Evolutionary conservation across 2,329 filamentous ascomycete species (phyloP).

Genomic region (Diaporthe ampelina): DNA sequence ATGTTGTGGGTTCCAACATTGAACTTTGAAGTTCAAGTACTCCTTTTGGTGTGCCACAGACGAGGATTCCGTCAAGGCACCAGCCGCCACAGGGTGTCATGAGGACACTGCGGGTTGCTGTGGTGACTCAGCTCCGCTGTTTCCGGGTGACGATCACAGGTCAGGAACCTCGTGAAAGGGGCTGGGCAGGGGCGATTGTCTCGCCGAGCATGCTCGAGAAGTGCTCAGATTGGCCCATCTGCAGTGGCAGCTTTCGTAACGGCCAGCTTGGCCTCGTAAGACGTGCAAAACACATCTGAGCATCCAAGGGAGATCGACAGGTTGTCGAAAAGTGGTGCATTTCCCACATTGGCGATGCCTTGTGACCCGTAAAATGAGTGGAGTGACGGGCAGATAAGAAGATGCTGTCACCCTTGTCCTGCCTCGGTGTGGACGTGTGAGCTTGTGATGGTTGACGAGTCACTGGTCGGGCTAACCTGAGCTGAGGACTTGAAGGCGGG

Average conservation of each 20-base stretch:
- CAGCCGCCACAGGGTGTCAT: neutral
- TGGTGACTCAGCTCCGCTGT: constrained; percentile 25
- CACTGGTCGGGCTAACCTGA: neutral
- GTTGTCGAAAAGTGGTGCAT: neutral
- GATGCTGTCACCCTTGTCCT: neutral
- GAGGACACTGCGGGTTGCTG: neutral
- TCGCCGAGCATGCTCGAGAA: neutral
- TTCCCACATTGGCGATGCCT: neutral
- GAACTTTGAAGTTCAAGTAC: neutral
- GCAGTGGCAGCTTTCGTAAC: neutral
- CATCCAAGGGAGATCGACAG: neutral
- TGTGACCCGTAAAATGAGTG: neutral
- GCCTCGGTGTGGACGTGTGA: neutral
- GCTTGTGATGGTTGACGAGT: neutral
- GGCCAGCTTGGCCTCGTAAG: constrained; percentile 9
- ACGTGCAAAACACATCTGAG: neutral
- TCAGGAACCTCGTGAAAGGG: constrained; percentile 7
- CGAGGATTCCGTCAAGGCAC: constrained; percentile 2
- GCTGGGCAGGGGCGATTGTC: constrained; percentile 1
- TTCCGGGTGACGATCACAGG: neutral
- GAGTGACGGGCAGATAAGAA: neutral
- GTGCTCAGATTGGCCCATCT: neutral
- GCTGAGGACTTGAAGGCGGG: constrained; percentile 9
- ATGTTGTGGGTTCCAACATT: neutral
- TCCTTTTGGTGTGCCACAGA: neutral